phyloP scores from a whole-genome alignment of 331 rosid species.

The Pyracantha coccinea region DNA sequence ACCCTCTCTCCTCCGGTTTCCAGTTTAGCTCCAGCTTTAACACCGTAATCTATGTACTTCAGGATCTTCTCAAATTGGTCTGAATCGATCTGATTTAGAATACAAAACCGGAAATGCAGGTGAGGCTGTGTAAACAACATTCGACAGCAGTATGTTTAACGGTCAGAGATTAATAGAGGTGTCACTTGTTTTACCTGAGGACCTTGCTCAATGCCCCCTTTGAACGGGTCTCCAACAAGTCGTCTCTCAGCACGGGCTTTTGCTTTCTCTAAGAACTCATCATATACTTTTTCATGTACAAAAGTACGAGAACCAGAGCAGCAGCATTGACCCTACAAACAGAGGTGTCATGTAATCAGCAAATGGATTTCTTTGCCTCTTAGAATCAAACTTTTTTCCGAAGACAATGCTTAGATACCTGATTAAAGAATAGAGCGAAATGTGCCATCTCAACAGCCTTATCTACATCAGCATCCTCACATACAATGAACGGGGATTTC shows the following conservation, averaged over 20 bases:
- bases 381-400: not conserved
- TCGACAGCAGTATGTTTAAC: not conserved
- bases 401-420: constrained; percentile 28
- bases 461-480: constrained; percentile 88
- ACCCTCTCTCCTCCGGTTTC: constrained; percentile 74
- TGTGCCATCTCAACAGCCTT: constrained; percentile 83
- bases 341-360: constrained; percentile 2
- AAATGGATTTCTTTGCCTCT: not conserved
- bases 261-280: constrained; percentile 80
- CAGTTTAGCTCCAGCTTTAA: constrained; percentile 66
- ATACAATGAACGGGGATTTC: constrained; percentile 84
- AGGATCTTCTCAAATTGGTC: constrained; percentile 75
- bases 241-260: constrained; percentile 70
- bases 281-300: constrained; percentile 73
- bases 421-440: constrained; percentile 80
- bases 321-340: constrained; percentile 89
- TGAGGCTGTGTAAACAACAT: not conserved
- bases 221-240: constrained; percentile 84
- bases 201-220: constrained; percentile 77
- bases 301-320: constrained; percentile 88
- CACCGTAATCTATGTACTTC: constrained; percentile 55
- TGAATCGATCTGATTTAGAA: constrained; percentile 48
- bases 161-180: not conserved
- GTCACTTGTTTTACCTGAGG: constrained; percentile 62
- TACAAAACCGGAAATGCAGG: not conserved